Base-by-base conservation (phyloP, 2,329 filamentous ascomycete species). In the Fusarium sp. region DNA sequence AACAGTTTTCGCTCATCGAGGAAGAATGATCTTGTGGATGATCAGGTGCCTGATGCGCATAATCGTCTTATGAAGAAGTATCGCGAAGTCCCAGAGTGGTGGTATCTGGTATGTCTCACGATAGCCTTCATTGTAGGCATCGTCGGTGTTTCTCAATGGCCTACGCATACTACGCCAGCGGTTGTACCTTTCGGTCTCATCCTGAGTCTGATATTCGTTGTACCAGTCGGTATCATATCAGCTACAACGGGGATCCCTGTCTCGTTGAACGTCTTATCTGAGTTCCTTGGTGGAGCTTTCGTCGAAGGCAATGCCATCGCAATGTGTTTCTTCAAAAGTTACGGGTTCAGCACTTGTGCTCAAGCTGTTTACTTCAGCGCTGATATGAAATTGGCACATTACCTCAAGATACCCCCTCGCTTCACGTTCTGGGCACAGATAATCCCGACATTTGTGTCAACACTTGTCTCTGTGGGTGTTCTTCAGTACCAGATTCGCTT, bases 261-360 rank as follows among this genome's bases (percentile, higher is more conserved):
- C 18, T 80, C 78, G 4, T 75, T 84, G 24, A 84, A 84, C 55
- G 83, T 85, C 3, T 65, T 86, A 11, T 81, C 83, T n/a, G 83
- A 85, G 72, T 81, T 84, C 34, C 82, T 85, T 14, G 83, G 81
- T n/a, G 83, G 83, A 6, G 77, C 78, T 6, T 80, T 79, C 66
- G 78, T 80, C 5, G 72, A 79, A 8, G 83, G 83, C 24, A 83
- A 83, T 47, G 81, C 83, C 3, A 70, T 84, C n/a, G 82, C 79
- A 45, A 82, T 84, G 78, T 83, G 81, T 74, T 83, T 80, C 72
- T 84, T 85, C 77, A 85, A 85, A 76, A 76, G 79, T 1, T 82
- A 78, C 34, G 80, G 76, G 41, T 80, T 77, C 61, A 75, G 80
- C 16, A 77, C 79, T 1, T 77, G 76, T 14, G 75, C 76, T 3